Conservation (phyloP, 192 early-diverging fungal species). For the Backusella mclennaniae region DNA sequence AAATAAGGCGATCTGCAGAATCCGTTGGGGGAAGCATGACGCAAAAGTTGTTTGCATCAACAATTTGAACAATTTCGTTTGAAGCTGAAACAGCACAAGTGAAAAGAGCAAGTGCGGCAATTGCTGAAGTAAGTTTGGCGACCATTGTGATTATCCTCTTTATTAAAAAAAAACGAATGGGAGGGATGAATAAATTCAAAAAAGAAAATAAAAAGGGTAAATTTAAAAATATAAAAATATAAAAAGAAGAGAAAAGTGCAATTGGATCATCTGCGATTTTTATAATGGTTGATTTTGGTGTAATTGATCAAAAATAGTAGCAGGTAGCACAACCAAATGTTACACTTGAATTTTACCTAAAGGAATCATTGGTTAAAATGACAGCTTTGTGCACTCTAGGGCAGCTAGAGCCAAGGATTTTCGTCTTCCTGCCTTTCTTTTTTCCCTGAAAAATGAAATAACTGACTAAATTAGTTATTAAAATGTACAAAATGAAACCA, state of each 20-base stretch:
- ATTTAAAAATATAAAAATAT: background rate
- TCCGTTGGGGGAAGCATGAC: conserved; percentile 38
- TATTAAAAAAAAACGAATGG: background rate
- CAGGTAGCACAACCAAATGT: background rate
- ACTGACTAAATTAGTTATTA: background rate
- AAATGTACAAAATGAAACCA: background rate
- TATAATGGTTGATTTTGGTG: conserved; percentile 3
- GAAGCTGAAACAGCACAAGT: background rate
- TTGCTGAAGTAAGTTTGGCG: background rate
- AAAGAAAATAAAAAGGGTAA: background rate
- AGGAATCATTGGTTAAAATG: background rate
- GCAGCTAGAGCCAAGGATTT: background rate
- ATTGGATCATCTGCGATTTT: background rate
- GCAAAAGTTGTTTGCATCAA: conserved; percentile 37
- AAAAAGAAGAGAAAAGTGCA: background rate
- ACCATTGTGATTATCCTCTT: background rate
- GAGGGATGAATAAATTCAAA: background rate
- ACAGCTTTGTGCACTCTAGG: background rate
- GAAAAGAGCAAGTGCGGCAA: background rate
- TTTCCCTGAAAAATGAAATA: background rate
- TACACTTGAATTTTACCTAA: background rate
- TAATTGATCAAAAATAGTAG: conserved; percentile 2
- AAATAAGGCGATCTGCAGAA: conserved; percentile 39
- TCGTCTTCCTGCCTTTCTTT: background rate
- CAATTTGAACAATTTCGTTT: conserved; percentile 28